Evolutionary conservation across 1,139 yeast species (phyloP).

Genomic region (Lizanozyma gosingica): DNA sequence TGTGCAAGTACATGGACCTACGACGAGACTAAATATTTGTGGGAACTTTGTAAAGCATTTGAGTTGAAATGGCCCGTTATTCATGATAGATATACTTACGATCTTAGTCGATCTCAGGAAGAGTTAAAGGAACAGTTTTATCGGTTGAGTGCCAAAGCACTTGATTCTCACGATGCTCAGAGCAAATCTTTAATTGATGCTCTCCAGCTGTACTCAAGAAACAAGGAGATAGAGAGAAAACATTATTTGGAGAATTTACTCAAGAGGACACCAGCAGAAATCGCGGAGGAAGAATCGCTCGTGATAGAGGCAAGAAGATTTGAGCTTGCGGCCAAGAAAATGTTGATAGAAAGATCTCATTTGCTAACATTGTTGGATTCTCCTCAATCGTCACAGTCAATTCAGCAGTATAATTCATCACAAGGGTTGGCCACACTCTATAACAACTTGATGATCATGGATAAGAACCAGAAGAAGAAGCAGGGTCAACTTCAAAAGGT

Average conservation of each 20-base stretch:
- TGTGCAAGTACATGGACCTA: constrained; percentile 49
- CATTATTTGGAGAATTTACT: constrained; percentile 68
- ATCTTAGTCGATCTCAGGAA: constrained; percentile 43
- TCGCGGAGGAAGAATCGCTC: constrained; percentile 93
- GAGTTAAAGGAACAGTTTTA: constrained; percentile 83
- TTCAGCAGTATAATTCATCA: constrained; percentile 72
- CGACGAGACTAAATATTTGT: constrained; percentile 69
- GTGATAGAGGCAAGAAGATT: constrained; percentile 89
- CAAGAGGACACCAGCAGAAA: constrained; percentile 87
- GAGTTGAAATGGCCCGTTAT: constrained; percentile 88
- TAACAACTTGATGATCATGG: constrained; percentile 68
- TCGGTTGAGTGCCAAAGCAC: constrained; percentile 27
- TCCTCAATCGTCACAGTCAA: constrained; percentile 74
- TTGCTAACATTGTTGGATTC: constrained; percentile 75
- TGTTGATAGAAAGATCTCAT: constrained; percentile 76
- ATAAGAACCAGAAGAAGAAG: constrained; percentile 49
- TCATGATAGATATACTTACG: constrained; percentile 58
- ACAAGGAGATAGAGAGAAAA: constrained; percentile 69
- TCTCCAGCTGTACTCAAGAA: constrained; percentile 24
- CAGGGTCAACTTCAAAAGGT: constrained; percentile 6
- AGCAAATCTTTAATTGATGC: constrained; percentile 41
- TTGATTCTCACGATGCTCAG: constrained; percentile 35
- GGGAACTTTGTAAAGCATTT: constrained; percentile 60
- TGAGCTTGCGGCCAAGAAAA: constrained; percentile 87
- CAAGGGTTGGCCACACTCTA: constrained; percentile 87